Conservation (phyloP, 2,329 filamentous ascomycete species). For the Hirsutella thompsonii region DNA sequence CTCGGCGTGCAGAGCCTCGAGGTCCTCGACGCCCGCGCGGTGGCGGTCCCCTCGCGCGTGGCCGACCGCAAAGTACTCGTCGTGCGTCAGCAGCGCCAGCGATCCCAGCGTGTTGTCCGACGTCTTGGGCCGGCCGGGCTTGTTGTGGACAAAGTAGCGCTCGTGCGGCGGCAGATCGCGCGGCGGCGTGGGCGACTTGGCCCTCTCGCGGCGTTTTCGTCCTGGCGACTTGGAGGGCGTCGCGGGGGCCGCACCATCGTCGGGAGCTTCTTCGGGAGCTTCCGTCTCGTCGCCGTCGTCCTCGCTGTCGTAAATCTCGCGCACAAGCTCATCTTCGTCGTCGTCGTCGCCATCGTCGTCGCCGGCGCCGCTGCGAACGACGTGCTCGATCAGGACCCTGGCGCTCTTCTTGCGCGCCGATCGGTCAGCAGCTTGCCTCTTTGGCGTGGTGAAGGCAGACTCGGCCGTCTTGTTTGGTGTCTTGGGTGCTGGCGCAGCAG, state of each 20-base stretch:
- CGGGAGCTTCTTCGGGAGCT: too few species aligned
- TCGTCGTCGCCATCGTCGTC: slow-evolving; percentile 61
- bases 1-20: slow-evolving; percentile 63
- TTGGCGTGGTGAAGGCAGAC: slow-evolving; percentile 40
- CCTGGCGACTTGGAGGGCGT: slow-evolving; percentile 29
- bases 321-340: slow-evolving; percentile 7
- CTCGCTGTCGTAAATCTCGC: slow-evolving; percentile 40
- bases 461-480: slow-evolving; percentile 25
- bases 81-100: slow-evolving; percentile 68
- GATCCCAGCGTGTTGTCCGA: slow-evolving; percentile 74
- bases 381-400: slow-evolving; percentile 59
- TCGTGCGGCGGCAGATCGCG: slow-evolving; percentile 77
- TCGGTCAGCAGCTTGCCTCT: slow-evolving; percentile 60
- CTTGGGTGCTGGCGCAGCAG: slow-evolving; percentile 16
- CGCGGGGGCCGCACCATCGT: slow-evolving; percentile 25
- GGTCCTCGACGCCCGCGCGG: slow-evolving; percentile 51
- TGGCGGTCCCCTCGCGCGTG: slow-evolving; percentile 57
- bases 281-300: slow-evolving; percentile 32
- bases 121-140: slow-evolving; percentile 67
- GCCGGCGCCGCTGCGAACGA: slow-evolving; percentile 47
- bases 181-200: slow-evolving; percentile 64
- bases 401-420: slow-evolving; percentile 83
- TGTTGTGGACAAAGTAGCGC: slow-evolving; percentile 87
- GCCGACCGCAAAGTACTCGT: slow-evolving; percentile 69
- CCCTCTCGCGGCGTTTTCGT: slow-evolving; percentile 13